Evolutionary conservation across 176 grass and related monocot genomes (phyloP).

Genomic region (Oryza punctata): DNA sequence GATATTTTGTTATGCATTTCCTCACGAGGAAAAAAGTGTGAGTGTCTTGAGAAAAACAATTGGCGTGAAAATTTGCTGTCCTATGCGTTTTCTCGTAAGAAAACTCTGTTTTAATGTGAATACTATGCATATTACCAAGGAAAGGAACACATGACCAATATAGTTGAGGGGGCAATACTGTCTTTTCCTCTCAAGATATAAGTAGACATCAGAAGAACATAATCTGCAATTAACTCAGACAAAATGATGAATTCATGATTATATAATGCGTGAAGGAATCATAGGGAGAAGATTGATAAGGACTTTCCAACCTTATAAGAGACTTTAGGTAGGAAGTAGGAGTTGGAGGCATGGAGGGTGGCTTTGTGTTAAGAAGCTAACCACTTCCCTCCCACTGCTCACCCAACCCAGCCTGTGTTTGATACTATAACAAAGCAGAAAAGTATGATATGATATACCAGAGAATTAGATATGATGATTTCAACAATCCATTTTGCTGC

Average conservation of each 20-base stretch:
- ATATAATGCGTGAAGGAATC: conserved; percentile 40
- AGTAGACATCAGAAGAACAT: neutral
- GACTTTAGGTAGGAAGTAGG: neutral
- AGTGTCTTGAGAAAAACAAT: no score
- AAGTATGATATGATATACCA: neutral
- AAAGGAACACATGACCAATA: neutral
- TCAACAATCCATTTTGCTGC: neutral
- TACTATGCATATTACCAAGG: no score
- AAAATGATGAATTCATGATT: conserved; percentile 32
- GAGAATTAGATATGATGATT: neutral
- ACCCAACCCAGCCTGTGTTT: conserved; percentile 18
- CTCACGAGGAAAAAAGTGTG: no score
- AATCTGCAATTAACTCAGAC: conserved; percentile 2
- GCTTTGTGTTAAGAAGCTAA: conserved; percentile 42
- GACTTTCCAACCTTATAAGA: conserved; percentile 73
- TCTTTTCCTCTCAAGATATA: neutral
- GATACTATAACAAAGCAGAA: neutral
- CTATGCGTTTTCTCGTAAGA: no score
- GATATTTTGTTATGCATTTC: neutral
- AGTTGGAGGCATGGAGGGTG: conserved; percentile 29
- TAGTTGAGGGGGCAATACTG: neutral
- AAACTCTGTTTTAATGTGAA: no score
- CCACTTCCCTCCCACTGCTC: conserved; percentile 41
- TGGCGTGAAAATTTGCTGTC: no score
- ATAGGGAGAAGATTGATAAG: conserved; percentile 48